Conservation (phyloP, 139 green algal species). For the Picochlorum costavermella region DNA sequence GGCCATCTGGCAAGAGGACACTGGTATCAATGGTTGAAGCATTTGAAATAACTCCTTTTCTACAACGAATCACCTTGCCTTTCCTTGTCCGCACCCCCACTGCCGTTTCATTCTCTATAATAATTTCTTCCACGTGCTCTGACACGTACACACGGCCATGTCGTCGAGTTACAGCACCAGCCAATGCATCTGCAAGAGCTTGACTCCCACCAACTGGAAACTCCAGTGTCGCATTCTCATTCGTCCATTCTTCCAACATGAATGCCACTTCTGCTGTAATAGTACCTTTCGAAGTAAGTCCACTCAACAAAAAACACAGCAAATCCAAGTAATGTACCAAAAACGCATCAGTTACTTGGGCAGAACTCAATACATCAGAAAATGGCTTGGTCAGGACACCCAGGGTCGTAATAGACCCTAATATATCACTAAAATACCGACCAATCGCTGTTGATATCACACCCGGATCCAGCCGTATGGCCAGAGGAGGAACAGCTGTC, state of each 20-base stretch:
- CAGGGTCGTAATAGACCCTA: slow-evolving; percentile 33
- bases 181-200: slow-evolving; percentile 81
- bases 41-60: slow-evolving; percentile 71
- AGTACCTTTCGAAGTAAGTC: slow-evolving; percentile 80
- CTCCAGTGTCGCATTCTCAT: slow-evolving; percentile 65
- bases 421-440: slow-evolving; percentile 64
- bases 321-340: slow-evolving; percentile 91
- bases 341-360: slow-evolving; percentile 67
- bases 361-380: slow-evolving; percentile 47
- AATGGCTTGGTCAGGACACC: slow-evolving; percentile 73
- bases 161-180: slow-evolving; percentile 64
- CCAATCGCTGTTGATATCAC: slow-evolving; percentile 59
- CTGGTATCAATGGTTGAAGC: slow-evolving; percentile 81
- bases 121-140: slow-evolving; percentile 76
- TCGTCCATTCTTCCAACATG: slow-evolving; percentile 79
- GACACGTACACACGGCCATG: slow-evolving; percentile 62
- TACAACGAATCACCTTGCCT: neutral
- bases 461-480: slow-evolving; percentile 59
- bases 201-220: slow-evolving; percentile 83
- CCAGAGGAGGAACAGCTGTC: slow-evolving; percentile 71
- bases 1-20: slow-evolving; percentile 53
- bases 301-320: slow-evolving; percentile 90
- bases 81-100: slow-evolving; percentile 22
- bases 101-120: slow-evolving; percentile 62
- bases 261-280: slow-evolving; percentile 89